Base-by-base conservation (phyloP, 169 alveolate species). In the Eimeria falciformis region DNA sequence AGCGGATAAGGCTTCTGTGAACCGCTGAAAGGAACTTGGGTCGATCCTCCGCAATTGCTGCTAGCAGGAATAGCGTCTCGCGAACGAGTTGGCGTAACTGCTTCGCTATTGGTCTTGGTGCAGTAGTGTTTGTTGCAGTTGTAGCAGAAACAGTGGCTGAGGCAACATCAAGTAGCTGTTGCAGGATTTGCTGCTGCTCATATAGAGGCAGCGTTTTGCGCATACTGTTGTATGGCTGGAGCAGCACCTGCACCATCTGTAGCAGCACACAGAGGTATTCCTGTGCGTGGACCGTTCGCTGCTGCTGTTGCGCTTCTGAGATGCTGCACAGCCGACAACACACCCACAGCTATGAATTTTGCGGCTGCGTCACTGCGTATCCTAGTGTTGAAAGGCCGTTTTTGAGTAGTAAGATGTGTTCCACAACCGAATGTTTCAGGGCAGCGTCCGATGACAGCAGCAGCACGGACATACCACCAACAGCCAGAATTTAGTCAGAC, bases 111-210 rank as follows among this genome's bases (percentile, higher is more conserved):
- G 77, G 77, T 40, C 33, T 81, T 33, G 89, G 77, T 55, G 77
- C 33, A 9, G 71, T 12, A 12, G 55, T 11, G 25, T 56, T 75
- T 43, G 29, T 81, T 27, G 55, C 77, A 53, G 7, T 33, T 33
- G 77, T 37, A 81, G 89, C 33, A 11, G 50, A 7, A 4, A 75
- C 73, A 50, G 68, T 33, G 27, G 89, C 89, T 29, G 53, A 55
- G 29, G 77, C 89, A 55, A 25, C 75, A 43, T 81, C 89, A 46
- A 81, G 89, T 14, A 81, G 58, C 71, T 81, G 89, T 14, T 81
- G 89, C 89, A 81, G 33, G 55, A 81, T 81, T 37, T 81, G 89
- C 77, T 81, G 89, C 77, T 81, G 89, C 89, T 81, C 89, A 55
- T 81, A 81, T 53, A 81, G 89, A 27, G 89, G 75, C 56, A 81